A percentile compares a stretch with the other conserved stretches of the same genome.
These are phyloP conservation scores for Cryptococcus neoformans DNA, from an alignment of 1,284 basidiomycete genomes.

Conservation along the genomic window DNA sequence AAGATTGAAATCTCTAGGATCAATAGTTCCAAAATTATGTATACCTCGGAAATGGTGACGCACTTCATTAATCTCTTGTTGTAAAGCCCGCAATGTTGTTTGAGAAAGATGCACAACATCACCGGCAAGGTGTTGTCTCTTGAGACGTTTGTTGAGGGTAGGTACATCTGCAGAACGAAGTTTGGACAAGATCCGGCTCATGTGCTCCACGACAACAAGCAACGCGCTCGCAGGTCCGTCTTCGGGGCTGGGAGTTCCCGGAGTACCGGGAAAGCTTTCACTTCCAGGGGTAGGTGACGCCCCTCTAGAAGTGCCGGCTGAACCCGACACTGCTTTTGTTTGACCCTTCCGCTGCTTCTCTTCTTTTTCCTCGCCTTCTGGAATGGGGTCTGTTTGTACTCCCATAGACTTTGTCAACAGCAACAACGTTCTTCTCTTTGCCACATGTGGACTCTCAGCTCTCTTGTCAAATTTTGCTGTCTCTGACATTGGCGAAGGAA, in stretches of 20 bases:
- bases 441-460: constrained; percentile 27
- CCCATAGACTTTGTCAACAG: constrained; percentile 63
- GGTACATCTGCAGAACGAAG: constrained; percentile 79
- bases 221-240: constrained; percentile 19
- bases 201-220: constrained; percentile 63
- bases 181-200: constrained; percentile 63
- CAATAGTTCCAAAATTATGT: constrained; percentile 62
- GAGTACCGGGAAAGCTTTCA: background rate
- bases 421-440: constrained; percentile 52
- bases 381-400: constrained; percentile 66
- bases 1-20: constrained; percentile 75
- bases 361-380: background rate
- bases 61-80: constrained; percentile 67
- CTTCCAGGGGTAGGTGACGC: constrained; percentile 12
- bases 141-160: constrained; percentile 82
- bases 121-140: constrained; percentile 78
- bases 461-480: constrained; percentile 19
- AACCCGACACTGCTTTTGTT: background rate
- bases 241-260: constrained; percentile 8
- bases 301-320: constrained; percentile 6
- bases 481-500: constrained; percentile 25
- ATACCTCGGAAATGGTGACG: constrained; percentile 67
- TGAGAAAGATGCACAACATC: constrained; percentile 87
- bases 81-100: constrained; percentile 71
- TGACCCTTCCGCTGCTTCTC: background rate